A percentile compares a stretch with the other conserved stretches of the same genome.
Conservation (phyloP, 176 grass and related monocot species). For the Eleusine indica region DNA sequence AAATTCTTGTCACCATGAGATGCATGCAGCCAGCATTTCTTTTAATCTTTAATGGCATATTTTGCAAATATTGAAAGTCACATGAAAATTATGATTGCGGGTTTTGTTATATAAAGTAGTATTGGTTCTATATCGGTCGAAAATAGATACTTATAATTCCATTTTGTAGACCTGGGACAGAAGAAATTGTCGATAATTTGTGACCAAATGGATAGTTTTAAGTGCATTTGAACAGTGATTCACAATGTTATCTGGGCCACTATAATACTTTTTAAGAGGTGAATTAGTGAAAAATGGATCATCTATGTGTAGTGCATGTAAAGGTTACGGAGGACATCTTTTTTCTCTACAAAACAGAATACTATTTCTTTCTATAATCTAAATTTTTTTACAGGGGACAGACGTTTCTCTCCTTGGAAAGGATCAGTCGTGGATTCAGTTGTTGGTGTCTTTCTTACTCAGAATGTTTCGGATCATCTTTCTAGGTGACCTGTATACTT, state of each 20-base stretch:
- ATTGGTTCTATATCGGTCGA: neutral
- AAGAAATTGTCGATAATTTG: neutral
- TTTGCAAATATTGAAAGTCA: constrained; percentile 21
- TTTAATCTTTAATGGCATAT: constrained; percentile 10
- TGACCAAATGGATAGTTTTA: neutral
- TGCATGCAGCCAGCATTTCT: neutral
- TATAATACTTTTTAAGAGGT: neutral
- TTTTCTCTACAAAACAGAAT: constrained; percentile 23
- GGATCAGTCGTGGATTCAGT: constrained; percentile 93
- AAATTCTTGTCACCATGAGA: neutral
- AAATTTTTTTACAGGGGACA: constrained; percentile 65
- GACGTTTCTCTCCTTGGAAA: constrained; percentile 91
- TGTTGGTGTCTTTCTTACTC: constrained; percentile 90
- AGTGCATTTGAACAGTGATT: constrained; percentile 26
- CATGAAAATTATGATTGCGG: constrained; percentile 10
- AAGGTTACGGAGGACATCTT: neutral
- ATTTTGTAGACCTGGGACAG: neutral
- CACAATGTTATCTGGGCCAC: constrained; percentile 20
- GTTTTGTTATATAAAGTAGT: constrained; percentile 6
- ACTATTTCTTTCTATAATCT: constrained; percentile 23
- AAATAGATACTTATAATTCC: neutral
- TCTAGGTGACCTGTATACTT: constrained; percentile 71
- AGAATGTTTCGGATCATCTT: constrained; percentile 96
- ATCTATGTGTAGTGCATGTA: neutral
- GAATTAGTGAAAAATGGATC: neutral